A percentile compares a stretch with the other conserved stretches of the same genome.
phyloP scores from a whole-genome alignment of 208 protist species.

The Leptomonas pyrrhocoris region DNA sequence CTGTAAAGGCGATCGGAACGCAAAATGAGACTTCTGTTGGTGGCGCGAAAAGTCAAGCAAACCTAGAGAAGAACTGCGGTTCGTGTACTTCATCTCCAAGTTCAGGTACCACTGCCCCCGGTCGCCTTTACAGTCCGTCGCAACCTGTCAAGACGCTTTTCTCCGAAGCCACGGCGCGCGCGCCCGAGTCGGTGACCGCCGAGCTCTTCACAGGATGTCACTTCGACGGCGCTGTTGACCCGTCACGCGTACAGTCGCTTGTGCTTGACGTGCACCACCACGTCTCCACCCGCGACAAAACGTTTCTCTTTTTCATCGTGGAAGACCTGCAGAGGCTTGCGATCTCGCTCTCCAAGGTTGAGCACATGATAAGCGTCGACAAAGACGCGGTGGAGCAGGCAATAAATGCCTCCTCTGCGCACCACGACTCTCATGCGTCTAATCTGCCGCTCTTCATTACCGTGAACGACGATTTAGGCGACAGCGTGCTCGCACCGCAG shows the following conservation, averaged over 20 bases:
- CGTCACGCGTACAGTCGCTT: conserved; percentile 18
- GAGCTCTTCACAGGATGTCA: conserved; percentile 13
- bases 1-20: not conserved
- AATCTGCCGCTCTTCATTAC: conserved; percentile 29
- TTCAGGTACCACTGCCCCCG: not conserved
- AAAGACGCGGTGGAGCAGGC: not conserved
- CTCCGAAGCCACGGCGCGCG: conserved; percentile 5
- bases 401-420: not conserved
- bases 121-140: not conserved
- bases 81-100: not conserved
- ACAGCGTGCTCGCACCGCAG: not conserved
- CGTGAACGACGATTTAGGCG: conserved; percentile 32
- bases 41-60: not conserved
- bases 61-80: not conserved
- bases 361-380: not conserved
- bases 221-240: not conserved
- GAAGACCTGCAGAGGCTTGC: conserved; percentile 29
- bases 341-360: conserved; percentile 20
- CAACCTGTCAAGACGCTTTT: conserved; percentile 2
- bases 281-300: conserved; percentile 13
- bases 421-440: not conserved
- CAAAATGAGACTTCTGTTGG: not conserved
- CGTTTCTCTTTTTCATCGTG: conserved; percentile 27
- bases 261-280: conserved; percentile 32
- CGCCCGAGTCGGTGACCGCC: not conserved